These are phyloP conservation scores for Heterobasidion occidentale DNA, from an alignment of 1,284 basidiomycete genomes.

Conservation along the genomic window DNA sequence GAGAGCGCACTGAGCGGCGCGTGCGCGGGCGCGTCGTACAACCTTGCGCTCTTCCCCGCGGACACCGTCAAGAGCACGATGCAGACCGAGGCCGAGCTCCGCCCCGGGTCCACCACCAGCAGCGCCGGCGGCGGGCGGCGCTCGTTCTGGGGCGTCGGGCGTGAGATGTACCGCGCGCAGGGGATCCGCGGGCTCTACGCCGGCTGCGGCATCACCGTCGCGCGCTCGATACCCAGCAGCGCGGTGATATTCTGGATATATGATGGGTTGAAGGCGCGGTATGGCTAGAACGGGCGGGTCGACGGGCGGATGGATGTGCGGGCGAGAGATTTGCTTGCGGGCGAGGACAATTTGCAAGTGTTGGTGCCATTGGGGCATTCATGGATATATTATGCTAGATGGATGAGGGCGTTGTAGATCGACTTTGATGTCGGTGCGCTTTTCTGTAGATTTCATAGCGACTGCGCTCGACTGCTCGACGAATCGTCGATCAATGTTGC, in stretches of 20 bases:
- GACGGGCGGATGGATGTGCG: background rate
- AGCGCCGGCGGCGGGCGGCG: conserved; percentile 27
- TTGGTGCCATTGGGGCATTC: background rate
- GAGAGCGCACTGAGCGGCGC: conserved; percentile 86
- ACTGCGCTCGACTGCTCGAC: too few relatives aligned
- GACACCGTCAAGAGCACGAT: conserved; percentile 94
- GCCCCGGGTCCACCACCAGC: conserved; percentile 46
- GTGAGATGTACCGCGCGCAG: conserved; percentile 68
- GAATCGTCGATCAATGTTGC: too few relatives aligned
- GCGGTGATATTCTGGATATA: conserved; percentile 91
- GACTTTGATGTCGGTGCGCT: too few relatives aligned
- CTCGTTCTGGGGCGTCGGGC: conserved; percentile 64
- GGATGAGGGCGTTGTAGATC: too few relatives aligned
- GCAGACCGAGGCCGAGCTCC: conserved; percentile 89
- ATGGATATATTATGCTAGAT: too few relatives aligned
- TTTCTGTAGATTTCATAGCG: too few relatives aligned
- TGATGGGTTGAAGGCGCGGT: conserved; percentile 61
- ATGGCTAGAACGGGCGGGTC: conserved; percentile 31
- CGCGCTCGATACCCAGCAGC: conserved; percentile 82
- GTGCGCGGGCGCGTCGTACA: conserved; percentile 82
- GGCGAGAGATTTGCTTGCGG: background rate
- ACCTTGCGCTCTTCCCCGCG: conserved; percentile 83
- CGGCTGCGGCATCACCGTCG: conserved; percentile 91
- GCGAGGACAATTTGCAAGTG: background rate
- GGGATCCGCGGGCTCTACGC: conserved; percentile 88